Base-by-base conservation (phyloP, 2,329 filamentous ascomycete species). In the Gnomoniopsis smithogilvyi region DNA sequence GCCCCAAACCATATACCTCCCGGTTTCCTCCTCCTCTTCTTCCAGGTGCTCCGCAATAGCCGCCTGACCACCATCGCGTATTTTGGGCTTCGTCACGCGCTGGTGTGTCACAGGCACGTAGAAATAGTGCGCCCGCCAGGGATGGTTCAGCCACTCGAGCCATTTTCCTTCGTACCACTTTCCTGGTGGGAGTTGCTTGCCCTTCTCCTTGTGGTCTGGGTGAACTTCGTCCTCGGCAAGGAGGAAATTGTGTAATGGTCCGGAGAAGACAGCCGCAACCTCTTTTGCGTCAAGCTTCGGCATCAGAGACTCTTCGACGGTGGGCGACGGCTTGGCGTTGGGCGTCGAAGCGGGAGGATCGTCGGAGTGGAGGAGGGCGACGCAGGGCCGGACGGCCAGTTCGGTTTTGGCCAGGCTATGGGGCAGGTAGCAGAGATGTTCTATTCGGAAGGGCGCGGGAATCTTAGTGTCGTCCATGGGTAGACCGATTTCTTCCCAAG, bases 121-220 rank as follows among this genome's bases (percentile, higher is more conserved):
- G 75, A 97, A 98, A 74, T 94, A 93, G 74, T 97, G 94, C 80
- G 96, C 81, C 66, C 81, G 76, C 94, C 93, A 98, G n/a, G 82
- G 82, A 54, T 79, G 78, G 63, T 89, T 84, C 71, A 95, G 86
- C 87, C 88, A 96, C 64, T 86, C 79, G 55, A 87, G 84, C 94
- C 94, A 97, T 33, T 75, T 77, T 10, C 94, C 94, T 60, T 88
- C 81, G 77, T 98, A 97, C 93, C 93, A 98, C 58, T 85, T 80
- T 0, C 85, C 85, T 38, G 72, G 77, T 56, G 73, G 83, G 63
- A 74, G 74, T 64, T 51, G 71, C 53, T 62, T 70, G 54, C 63
- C 66, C 65, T 68, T 77, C 64, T 52, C 63, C 56, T 62, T 73
- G 62, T 64, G 72, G 51, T 64, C 69, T 12, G 69, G 68, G 2